Percentiles rank a stretch among this genome's conserved stretches.
Evolutionary conservation across 2,329 filamentous ascomycete genomes (phyloP).

Genomic region (Verticillium klebahnii): DNA sequence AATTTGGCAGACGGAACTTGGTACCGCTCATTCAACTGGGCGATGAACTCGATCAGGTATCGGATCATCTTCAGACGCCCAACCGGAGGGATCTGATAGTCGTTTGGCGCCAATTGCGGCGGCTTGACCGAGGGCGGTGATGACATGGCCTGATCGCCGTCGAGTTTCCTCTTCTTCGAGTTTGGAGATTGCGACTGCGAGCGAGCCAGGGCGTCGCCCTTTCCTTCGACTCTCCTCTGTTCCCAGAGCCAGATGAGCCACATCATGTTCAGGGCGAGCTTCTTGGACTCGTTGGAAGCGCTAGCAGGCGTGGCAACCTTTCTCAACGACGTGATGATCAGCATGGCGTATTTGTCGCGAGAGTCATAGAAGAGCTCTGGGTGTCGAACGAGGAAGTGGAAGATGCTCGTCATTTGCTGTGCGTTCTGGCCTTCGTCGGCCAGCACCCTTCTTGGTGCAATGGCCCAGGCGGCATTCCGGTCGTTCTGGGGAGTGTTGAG

Average conservation of each 20-base stretch:
- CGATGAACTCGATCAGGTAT: conserved; percentile 94
- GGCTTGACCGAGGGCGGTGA: conserved; percentile 49
- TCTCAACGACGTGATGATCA: conserved; percentile 82
- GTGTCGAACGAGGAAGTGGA: conserved; percentile 91
- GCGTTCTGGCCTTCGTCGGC: conserved; percentile 93
- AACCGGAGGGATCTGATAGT: conserved; percentile 63
- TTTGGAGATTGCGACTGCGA: conserved; percentile 65
- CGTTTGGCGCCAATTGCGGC: conserved; percentile 47
- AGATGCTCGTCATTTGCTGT: conserved; percentile 95
- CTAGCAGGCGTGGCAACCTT: conserved; percentile 84
- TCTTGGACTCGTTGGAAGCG: conserved; percentile 86
- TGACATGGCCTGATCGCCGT: conserved; percentile 52
- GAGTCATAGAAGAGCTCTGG: conserved; percentile 93
- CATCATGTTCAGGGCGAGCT: conserved; percentile 85
- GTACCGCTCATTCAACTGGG: conserved; percentile 81
- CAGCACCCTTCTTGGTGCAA: conserved; percentile 83
- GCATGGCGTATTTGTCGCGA: conserved; percentile 80
- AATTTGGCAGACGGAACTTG: conserved; percentile 67
- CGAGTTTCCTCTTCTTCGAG: conserved; percentile 71
- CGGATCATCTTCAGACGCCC: conserved; percentile 81
- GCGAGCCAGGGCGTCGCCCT: conserved; percentile 30
- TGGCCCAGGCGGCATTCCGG: conserved; percentile 78
- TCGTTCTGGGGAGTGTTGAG: conserved; percentile 65
- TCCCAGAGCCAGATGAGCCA: conserved; percentile 92
- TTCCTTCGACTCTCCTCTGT: conserved; percentile 68